Percentiles rank a stretch among this genome's conserved stretches.
phyloP scores from a whole-genome alignment of 2,329 filamentous ascomycete genomes.

The Claviceps arundinis region DNA sequence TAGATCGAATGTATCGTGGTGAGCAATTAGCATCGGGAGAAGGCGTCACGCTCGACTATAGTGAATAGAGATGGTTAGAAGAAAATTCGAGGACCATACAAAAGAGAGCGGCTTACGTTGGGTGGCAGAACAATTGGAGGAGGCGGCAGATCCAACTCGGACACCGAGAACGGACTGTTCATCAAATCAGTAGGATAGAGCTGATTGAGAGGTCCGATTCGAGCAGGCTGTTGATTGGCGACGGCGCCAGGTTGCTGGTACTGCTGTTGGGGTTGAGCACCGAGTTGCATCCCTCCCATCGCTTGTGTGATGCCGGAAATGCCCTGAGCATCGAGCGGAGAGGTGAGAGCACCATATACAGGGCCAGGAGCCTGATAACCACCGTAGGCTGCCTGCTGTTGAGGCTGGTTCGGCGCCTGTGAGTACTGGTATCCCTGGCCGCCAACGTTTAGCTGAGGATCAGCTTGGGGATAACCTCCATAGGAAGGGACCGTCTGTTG shows the following conservation, averaged over 20 bases:
- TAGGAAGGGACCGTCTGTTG: constrained; percentile 33
- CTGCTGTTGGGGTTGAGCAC: constrained; percentile 29
- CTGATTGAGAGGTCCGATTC: constrained; percentile 57
- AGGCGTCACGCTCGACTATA: constrained; percentile 73
- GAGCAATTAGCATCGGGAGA: constrained; percentile 86
- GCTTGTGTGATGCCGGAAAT: constrained; percentile 68
- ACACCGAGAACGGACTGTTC: constrained; percentile 85
- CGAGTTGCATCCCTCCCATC: constrained; percentile 77
- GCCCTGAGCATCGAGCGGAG: constrained; percentile 26
- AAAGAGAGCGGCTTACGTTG: constrained; percentile 52
- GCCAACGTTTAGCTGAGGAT: constrained; percentile 23
- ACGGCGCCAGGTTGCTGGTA: constrained; percentile 32
- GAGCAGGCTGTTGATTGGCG: constrained; percentile 21
- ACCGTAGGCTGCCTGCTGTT: constrained; percentile 26
- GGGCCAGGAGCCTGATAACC: constrained; percentile 38
- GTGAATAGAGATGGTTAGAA: constrained; percentile 23
- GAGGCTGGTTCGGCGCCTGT: constrained; percentile 30
- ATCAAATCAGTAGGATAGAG: constrained; percentile 86
- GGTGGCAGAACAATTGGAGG: constrained; percentile 82
- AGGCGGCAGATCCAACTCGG: constrained; percentile 81
- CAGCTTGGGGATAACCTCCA: constrained; percentile 45
- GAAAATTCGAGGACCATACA: background rate
- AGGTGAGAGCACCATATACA: constrained; percentile 39
- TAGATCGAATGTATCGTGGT: constrained; percentile 88
- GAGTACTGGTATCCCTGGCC: constrained; percentile 28